These are phyloP conservation scores for Globisporangium ultimum DNA, from an alignment of 352 stramenopile genomes.

Conservation along the genomic window DNA sequence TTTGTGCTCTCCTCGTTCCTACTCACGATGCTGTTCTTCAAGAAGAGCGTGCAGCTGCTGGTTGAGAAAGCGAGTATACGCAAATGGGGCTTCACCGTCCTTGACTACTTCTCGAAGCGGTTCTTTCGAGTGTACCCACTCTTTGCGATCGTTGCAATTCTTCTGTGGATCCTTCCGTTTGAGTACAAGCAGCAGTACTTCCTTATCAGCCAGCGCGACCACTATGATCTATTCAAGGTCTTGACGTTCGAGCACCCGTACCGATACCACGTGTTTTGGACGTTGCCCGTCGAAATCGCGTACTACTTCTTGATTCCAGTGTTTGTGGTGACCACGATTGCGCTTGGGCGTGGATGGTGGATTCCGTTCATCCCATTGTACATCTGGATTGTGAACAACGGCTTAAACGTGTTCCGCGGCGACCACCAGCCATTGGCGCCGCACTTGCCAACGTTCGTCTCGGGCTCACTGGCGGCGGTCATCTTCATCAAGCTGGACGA, in stretches of 20 bases:
- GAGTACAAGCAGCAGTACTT: too few relatives aligned
- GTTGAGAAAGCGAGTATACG: too few relatives aligned
- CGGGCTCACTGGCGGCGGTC: constrained; percentile 30
- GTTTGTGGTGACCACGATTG: not conserved
- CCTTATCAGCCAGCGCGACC: not conserved
- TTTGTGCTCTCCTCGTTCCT: too few relatives aligned
- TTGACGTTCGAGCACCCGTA: constrained; percentile 25
- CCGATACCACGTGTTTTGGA: constrained; percentile 40
- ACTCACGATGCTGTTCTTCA: too few relatives aligned
- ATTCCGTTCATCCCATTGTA: constrained; percentile 15
- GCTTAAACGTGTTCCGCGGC: constrained; percentile 15
- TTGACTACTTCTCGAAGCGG: too few relatives aligned
- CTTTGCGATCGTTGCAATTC: too few relatives aligned
- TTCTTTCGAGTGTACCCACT: too few relatives aligned
- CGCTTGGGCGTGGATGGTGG: constrained; percentile 17
- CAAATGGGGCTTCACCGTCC: too few relatives aligned
- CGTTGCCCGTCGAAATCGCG: constrained; percentile 28
- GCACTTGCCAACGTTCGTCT: constrained; percentile 35
- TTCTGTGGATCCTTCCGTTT: too few relatives aligned
- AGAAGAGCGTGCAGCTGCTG: too few relatives aligned
- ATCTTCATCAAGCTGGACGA: constrained; percentile 23
- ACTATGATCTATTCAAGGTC: constrained; percentile 24
- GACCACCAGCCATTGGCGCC: constrained; percentile 24
- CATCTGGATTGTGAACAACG: constrained; percentile 18
- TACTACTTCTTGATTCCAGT: too few relatives aligned